Base-by-base conservation (phyloP, 23 red algal species). In the Cyanidium caldarium region DNA sequence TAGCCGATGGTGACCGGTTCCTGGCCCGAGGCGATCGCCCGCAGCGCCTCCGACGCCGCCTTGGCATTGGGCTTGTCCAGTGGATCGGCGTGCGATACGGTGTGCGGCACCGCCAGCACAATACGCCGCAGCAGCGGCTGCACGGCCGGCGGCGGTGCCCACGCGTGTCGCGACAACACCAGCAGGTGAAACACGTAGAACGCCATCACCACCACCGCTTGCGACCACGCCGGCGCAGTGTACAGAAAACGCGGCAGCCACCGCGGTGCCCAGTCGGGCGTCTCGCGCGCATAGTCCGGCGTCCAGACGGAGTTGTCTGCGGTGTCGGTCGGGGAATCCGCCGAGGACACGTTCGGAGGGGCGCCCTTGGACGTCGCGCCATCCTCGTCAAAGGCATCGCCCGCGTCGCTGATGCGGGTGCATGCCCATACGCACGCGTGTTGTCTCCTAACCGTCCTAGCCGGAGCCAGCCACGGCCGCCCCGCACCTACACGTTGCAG, bases 41-140 rank as follows among this genome's bases (percentile, higher is more conserved):
- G n/a, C 10, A 61, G 51, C 13, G 51, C 51, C 23, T 61, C 51
- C 31, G 51, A 16, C 19, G 51, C 51, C 21, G 51, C 51, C 51
- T 61, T 61, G 51, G 51, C 51, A 28, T 61, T 61, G 7, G 51
- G 51, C 31, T 61, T 61, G 31, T 61, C 51, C 23, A 61, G 51
- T 5, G 51, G 51, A 61, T 61, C 51, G n/a, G 51, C 51, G 23
- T 28, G 31, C 51, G 51, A 61, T 5, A 28, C 23, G 10, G 51
- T 61, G 31, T 61, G 10, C 21, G 51, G 51, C 7, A 25, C 51
- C 19, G 51, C 51, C 7, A 61, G 51, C 10, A 61, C 51, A 28
- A 61, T 61, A 16, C 31, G 19, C 13, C 51, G 51, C 10, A 61
- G 51, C 23, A 61, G 23, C 51, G 51, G 51, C 51, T 61, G 51